These are phyloP conservation scores for Gilbertella persicaria DNA, from an alignment of 371 early-diverging fungal genomes.

Conservation along the genomic window DNA sequence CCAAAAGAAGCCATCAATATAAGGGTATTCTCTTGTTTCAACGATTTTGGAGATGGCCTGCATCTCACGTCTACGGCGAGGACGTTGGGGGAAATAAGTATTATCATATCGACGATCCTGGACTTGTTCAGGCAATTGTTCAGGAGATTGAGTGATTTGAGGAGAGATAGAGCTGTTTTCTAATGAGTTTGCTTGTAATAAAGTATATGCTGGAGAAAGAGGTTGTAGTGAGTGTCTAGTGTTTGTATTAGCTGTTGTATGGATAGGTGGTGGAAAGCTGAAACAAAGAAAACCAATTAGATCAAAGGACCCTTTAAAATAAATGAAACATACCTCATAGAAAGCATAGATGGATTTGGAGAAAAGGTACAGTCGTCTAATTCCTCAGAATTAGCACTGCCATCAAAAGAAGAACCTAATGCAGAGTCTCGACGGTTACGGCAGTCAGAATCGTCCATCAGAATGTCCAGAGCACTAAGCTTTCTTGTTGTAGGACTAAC, in stretches of 20 bases:
- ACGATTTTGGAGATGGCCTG: constrained; percentile 61
- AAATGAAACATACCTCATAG: constrained; percentile 17
- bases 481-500: constrained; percentile 5
- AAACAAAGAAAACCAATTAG: neutral
- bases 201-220: constrained; percentile 20
- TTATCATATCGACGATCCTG: constrained; percentile 2
- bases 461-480: constrained; percentile 20
- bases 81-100: constrained; percentile 19
- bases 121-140: constrained; percentile 6
- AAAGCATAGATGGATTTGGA: constrained; percentile 15
- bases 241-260: constrained; percentile 5
- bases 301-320: neutral
- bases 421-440: constrained; percentile 24
- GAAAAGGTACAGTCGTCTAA: constrained; percentile 11
- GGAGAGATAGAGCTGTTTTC: constrained; percentile 4
- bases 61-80: constrained; percentile 55
- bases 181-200: neutral
- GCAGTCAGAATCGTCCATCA: constrained; percentile 20
- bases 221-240: constrained; percentile 21
- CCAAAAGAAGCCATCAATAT: constrained; percentile 55
- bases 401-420: constrained; percentile 30
- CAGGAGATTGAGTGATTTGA: neutral
- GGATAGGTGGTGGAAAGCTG: constrained; percentile 18
- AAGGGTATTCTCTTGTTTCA: constrained; percentile 55
- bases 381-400: constrained; percentile 27